phyloP scores from a whole-genome alignment of 257 asterid species.

The Solanum raphanifolium region DNA sequence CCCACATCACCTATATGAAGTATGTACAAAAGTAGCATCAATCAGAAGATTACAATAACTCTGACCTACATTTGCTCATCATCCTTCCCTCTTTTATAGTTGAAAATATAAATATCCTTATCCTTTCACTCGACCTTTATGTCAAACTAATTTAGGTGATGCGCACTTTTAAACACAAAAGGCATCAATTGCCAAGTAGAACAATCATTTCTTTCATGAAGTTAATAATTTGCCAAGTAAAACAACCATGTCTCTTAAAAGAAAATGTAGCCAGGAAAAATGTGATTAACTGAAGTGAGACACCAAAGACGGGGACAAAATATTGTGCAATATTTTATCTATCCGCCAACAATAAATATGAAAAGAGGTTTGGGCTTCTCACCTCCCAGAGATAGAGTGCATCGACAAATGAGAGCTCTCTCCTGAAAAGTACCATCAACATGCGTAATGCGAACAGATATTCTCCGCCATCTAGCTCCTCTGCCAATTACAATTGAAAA shows the following conservation, averaged over 20 bases:
- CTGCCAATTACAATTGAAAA: conserved; percentile 30
- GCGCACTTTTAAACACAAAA: background rate
- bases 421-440: conserved; percentile 92
- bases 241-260: background rate
- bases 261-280: background rate
- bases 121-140: background rate
- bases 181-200: background rate
- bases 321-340: background rate
- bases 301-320: background rate
- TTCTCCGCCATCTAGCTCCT: conserved; percentile 93
- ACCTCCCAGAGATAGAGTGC: conserved; percentile 97
- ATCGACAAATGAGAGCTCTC: conserved; percentile 90
- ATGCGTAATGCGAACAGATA: conserved; percentile 89
- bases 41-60: background rate
- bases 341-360: background rate
- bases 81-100: background rate
- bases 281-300: background rate
- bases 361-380: conserved; percentile 1
- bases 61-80: background rate
- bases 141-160: background rate
- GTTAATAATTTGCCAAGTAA: background rate
- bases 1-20: conserved; percentile 83
- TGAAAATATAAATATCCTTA: background rate
- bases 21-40: background rate
- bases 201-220: background rate